Conservation (phyloP, 257 asterid species). For the Catharanthus roseus region DNA sequence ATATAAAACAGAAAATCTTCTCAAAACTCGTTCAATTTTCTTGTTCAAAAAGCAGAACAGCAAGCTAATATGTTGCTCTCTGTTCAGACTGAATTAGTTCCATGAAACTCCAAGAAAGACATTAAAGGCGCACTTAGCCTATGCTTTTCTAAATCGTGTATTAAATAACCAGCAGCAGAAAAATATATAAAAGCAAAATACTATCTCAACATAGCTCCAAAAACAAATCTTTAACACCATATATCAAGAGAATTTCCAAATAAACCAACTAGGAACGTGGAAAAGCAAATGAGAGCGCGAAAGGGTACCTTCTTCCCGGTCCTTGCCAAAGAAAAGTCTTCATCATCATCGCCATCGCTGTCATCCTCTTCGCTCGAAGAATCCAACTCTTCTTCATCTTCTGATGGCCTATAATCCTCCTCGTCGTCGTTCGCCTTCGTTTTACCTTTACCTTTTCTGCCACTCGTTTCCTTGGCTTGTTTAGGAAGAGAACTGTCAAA, state of each 20-base stretch:
- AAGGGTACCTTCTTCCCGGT: slow-evolving; percentile 43
- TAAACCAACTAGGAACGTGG: background rate
- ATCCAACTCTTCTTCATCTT: slow-evolving; percentile 39
- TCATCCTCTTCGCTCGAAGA: slow-evolving; percentile 53
- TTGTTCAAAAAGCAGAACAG: background rate
- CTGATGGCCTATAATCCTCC: slow-evolving; percentile 69
- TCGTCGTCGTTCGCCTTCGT: slow-evolving; percentile 53
- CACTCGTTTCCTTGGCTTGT: slow-evolving; percentile 30
- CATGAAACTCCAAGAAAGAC: background rate
- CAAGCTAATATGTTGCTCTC: background rate
- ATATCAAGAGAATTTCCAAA: background rate
- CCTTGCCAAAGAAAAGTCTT: slow-evolving; percentile 34
- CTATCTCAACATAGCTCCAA: background rate
- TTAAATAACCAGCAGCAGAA: background rate
- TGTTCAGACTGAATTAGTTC: background rate
- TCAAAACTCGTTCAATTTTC: background rate
- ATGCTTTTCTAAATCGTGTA: background rate
- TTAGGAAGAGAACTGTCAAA: slow-evolving; percentile 42
- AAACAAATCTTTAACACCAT: background rate
- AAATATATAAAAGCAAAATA: background rate
- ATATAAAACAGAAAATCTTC: no score
- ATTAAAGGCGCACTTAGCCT: background rate
- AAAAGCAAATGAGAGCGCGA: background rate
- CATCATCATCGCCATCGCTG: slow-evolving; percentile 20
- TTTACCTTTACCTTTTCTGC: slow-evolving; percentile 49